phyloP scores from a whole-genome alignment of 2,329 filamentous ascomycete genomes.

The Hypoxylon sp. region DNA sequence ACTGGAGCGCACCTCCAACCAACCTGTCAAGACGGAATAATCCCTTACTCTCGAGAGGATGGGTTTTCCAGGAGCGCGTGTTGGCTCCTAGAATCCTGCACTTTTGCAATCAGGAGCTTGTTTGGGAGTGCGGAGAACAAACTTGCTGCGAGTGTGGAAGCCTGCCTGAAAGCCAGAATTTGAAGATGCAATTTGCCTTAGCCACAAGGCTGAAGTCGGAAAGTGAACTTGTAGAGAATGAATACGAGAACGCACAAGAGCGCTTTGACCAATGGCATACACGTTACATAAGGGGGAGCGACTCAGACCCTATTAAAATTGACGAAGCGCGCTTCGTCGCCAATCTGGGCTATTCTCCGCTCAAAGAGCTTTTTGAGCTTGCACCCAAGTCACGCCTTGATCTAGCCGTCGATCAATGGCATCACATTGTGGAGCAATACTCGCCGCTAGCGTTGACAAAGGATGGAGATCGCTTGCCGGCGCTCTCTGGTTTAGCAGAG shows the following conservation, averaged over 20 bases:
- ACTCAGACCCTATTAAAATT: background rate
- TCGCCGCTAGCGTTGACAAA: background rate
- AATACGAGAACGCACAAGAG: background rate
- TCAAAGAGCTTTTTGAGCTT: slow-evolving; percentile 1
- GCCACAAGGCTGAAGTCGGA: background rate
- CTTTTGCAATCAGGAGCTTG: background rate
- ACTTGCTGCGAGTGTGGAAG: slow-evolving; percentile 1
- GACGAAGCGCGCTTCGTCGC: background rate
- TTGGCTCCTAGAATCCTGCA: background rate
- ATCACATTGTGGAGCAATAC: background rate
- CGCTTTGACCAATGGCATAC: background rate
- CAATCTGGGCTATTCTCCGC: background rate
- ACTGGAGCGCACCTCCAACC: background rate
- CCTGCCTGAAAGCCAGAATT: background rate
- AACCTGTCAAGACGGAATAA: background rate
- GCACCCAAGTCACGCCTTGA: background rate
- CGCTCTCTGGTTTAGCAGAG: slow-evolving; percentile 1
- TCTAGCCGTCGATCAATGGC: background rate
- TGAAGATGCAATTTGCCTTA: background rate
- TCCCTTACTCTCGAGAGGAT: slow-evolving; percentile 1
- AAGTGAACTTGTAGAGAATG: background rate
- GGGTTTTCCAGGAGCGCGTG: slow-evolving; percentile 3
- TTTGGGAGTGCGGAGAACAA: background rate
- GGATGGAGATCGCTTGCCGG: background rate
- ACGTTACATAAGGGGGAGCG: background rate